phyloP scores from a whole-genome alignment of 2,329 filamentous ascomycete genomes.

The Fusarium protoensiforme region DNA sequence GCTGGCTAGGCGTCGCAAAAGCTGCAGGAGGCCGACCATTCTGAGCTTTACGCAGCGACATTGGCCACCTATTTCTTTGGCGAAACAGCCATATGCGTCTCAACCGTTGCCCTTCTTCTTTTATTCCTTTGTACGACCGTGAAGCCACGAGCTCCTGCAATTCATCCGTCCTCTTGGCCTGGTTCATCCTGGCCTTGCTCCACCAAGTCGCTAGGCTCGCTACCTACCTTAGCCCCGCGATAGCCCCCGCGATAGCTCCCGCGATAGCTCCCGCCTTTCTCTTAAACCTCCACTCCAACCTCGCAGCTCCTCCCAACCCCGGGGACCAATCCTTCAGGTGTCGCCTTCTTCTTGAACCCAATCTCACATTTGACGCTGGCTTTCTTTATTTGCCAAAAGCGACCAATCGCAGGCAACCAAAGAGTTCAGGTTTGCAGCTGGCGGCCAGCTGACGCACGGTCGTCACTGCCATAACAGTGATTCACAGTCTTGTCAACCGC shows the following conservation, averaged over 20 bases:
- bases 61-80: not conserved
- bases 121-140: not conserved
- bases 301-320: not conserved
- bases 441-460: not conserved
- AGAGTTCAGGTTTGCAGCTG: not conserved
- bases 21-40: conserved; percentile 33
- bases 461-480: not conserved
- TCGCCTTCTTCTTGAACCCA: not conserved
- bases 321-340: not conserved
- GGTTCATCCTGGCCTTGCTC: conserved; percentile 13
- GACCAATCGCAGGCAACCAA: not conserved
- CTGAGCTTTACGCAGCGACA: conserved; percentile 10
- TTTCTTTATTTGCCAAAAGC: not conserved
- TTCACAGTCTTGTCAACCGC: not conserved
- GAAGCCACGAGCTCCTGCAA: not conserved
- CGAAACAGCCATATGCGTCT: not conserved
- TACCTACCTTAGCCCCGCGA: conserved; percentile 3
- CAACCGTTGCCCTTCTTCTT: not conserved
- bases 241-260: conserved; percentile 4
- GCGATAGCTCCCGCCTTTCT: not conserved
- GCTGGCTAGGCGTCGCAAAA: conserved; percentile 17
- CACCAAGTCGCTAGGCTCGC: conserved; percentile 15
- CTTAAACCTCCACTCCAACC: not conserved
- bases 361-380: not conserved
- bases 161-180: not conserved